Base-by-base conservation (phyloP, 176 grass and related monocot genomes). In the Aegilops bicornis region DNA sequence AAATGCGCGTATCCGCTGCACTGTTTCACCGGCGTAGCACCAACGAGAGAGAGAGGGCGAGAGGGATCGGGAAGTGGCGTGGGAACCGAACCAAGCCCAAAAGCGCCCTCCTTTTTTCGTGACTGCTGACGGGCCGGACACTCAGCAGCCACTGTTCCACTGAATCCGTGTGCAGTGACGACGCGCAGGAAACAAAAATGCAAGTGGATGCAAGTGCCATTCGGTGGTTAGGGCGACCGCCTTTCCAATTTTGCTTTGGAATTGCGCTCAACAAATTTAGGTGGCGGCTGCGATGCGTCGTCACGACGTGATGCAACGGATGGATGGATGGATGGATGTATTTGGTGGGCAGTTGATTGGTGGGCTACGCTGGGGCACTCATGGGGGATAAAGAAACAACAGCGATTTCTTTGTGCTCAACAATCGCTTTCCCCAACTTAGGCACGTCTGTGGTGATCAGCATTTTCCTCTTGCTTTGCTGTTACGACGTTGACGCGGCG, bases 341-440 rank as follows among this genome's bases (percentile, higher is more conserved):
- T 65, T 14, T 68, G 7, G 7, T 68, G 7, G 1, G 36, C 76
- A 35, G 76, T 70, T 88, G 85, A 84, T 87, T 84, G 89, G 47
- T 84, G 48, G 48, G 3, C 7, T 8, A 1, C 3, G 13, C 75
- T 31, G 33, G 6, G 45, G 73, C 89, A 83, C 84, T 67, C 14
- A 27, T 48, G 64, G 45, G 0, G 19, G 47, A 78, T 74, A 60
- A 35, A 15, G 43, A 69, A 69, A 69, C 5, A 84, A 60, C 33
- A 87, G 22, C 20, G 36, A 33, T n/a, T n/a, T n/a, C n/a, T 74
- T 79, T 43, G 43, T 80, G 85, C 36, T 91, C 9, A 67, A 76
- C 81, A 60, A 9, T 91, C 48, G 31, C 81, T 88, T 91, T 91
- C 89, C 16, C 79, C 43, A 58, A 73, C 80, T 32, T 79, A 19